Evolutionary conservation across 2,329 filamentous ascomycete genomes (phyloP).

Genomic region (Endothia cerciana): DNA sequence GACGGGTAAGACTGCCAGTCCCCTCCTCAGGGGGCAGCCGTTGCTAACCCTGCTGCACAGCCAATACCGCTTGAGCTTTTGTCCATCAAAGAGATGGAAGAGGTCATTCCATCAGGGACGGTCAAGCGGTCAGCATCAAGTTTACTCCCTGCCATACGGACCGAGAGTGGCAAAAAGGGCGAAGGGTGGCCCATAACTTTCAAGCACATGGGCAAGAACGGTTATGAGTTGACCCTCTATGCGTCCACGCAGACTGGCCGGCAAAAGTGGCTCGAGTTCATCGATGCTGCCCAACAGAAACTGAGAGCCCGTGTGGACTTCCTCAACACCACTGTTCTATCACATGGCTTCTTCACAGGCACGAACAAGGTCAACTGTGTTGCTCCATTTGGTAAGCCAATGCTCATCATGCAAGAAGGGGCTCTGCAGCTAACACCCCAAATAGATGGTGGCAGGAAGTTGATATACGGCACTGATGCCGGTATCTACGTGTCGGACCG

Average conservation of each 20-base stretch:
- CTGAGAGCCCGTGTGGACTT: constrained; percentile 87
- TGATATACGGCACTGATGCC: constrained; percentile 92
- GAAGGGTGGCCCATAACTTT: constrained; percentile 96
- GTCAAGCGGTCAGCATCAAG: constrained; percentile 88
- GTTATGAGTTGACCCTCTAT: constrained; percentile 89
- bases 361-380: constrained; percentile 91
- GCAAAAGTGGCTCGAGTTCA: constrained; percentile 96
- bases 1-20: constrained; percentile 55
- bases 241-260: constrained; percentile 83
- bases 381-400: constrained; percentile 77
- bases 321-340: constrained; percentile 74
- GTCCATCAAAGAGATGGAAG: constrained; percentile 95
- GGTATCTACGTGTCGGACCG: constrained; percentile 93
- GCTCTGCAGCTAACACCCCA: constrained; percentile 29
- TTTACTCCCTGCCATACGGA: constrained; percentile 64
- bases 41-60: constrained; percentile 43
- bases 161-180: constrained; percentile 60
- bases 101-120: constrained; percentile 82
- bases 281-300: constrained; percentile 86
- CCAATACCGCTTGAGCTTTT: constrained; percentile 93
- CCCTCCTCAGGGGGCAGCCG: neutral
- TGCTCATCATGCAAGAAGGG: neutral
- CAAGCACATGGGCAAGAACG: constrained; percentile 91
- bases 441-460: constrained; percentile 87
- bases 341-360: constrained; percentile 62